Evolutionary conservation across 306 rosid genomes (phyloP), one percentile per base, ranked within the genome.

Genomic region (Trifolium repens): DNA sequence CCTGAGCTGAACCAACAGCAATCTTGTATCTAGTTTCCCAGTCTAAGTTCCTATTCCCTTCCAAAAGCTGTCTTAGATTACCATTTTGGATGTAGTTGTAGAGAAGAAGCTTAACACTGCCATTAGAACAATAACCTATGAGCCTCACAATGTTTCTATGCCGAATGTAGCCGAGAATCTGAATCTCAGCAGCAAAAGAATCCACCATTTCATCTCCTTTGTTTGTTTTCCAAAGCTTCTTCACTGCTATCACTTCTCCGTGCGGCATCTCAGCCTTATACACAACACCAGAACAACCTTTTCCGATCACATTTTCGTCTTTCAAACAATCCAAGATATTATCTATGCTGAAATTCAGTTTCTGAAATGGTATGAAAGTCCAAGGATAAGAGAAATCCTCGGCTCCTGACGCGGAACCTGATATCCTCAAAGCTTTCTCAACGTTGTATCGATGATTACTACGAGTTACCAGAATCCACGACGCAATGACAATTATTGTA

Each of bases 351-450:
- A 94, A 90, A 79, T 86, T 90, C 44, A 94, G 86, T 83, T 94
- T 94, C 78, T 92, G 97, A 78, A 94, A 94, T 6, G 99, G 99
- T 72, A 94, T 94, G 86, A 94, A 94, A 78, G 93, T 88, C 99
- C 99, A 94, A 12, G 99, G 99, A 79, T 94, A 92, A 8, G 99
- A 94, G 87, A 94, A 94, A 87, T 94, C 99, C 76, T 94, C 97
- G n/a, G 85, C 89, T 57, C 91, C 91, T 8, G 91, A 76, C 17
- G 89, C 50, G 9, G 88, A 79, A 22, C 78, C 63, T 11, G 77
- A 71, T 17, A 81, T 27, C 27, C 86, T 88, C 49, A 79, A 80
- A 67, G 88, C 76, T 68, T 88, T 92, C 37, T 88, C 87, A 16
- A 78, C 87, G 69, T 54, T 85, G 64, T 88, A 90, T 54, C 78